Base-by-base conservation (phyloP, 768 basidiomycete species). In the Tulasnella sp. region DNA sequence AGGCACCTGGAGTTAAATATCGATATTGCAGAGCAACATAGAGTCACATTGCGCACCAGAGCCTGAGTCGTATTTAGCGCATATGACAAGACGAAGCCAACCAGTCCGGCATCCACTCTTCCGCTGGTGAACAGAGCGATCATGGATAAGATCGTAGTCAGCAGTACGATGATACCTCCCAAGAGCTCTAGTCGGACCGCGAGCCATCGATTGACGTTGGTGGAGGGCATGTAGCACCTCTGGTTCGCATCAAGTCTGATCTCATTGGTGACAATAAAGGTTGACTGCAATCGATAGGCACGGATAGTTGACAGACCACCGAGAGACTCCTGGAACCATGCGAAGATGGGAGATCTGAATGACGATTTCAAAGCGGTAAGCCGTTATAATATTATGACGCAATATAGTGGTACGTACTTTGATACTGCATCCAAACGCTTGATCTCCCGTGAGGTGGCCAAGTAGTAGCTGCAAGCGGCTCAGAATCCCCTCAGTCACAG, bases 371-470 rank as follows among this genome's bases (percentile, higher is more conserved):
- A 41, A 24, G 23, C 17, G 38, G 41, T 9, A 19, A 10, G 23
- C 38, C n/a, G n/a, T n/a, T n/a, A n/a, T n/a, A n/a, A n/a, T n/a
- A n/a, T n/a, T n/a, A n/a, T n/a, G 23, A 10, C 5, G 19, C 17
- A 26, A 41, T 43, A 41, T 23, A n/a, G 4, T 21, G 42, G 7
- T 38, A 41, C 54, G 41, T 29, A 56, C 54, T 58, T 58, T 15
- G 89, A 89, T 24, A 90, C 85, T 0, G 91, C 86, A 64, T 93
- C 90, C 13, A 94, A 76, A 13, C 90, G 86, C 69, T 93, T 91
- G 24, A 93, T 77, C 69, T 93, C 90, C 24, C 90, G 83, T 1
- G 86, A 88, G 0, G 89, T 91, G 2, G 87, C 77, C 7, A 93
- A 79, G 68, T 93, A 93, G 70, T 95, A 95, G 44, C 88, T 91